These are phyloP conservation scores for Plasmodium blacklocki DNA, from an alignment of 169 alveolate species.

Conservation along the genomic window DNA sequence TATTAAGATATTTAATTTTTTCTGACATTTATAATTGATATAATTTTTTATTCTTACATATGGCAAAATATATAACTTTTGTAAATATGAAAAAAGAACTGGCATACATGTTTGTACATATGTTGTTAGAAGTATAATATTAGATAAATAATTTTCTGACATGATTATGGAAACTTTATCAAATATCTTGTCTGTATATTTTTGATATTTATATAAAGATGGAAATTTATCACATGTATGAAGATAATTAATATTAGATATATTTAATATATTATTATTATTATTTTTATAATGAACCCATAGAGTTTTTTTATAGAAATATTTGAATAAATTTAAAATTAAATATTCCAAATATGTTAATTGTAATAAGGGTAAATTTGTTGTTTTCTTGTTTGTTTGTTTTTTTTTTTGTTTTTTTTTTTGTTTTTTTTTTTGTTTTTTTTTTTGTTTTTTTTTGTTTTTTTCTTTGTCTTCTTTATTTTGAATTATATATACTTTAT, in stretches of 20 bases:
- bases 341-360: conserved; percentile 55
- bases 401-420: not conserved
- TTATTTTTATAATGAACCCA: conserved; percentile 5
- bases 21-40: not conserved
- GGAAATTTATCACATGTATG: not conserved
- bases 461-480: not conserved
- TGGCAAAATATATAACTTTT: not conserved
- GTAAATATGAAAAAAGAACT: conserved; percentile 45
- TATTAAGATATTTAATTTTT: not conserved
- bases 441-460: not conserved
- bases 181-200: conserved; percentile 17
- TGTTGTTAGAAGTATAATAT: conserved; percentile 48
- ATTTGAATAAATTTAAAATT: conserved; percentile 19
- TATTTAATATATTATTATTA: not conserved
- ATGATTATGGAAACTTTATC: conserved; percentile 10
- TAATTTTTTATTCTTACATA: not conserved
- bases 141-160: conserved; percentile 55
- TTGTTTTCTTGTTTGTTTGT: not conserved
- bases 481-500: conserved; percentile 10
- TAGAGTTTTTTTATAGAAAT: conserved; percentile 7
- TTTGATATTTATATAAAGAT: not conserved
- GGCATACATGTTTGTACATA: conserved; percentile 65
- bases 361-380: no score
- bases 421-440: conserved; percentile 5
- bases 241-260: not conserved